Evolutionary conservation across 164 flowering plant species (phyloP), one percentile per base, ranked within the genome.

Genomic region (Vitis amurensis): DNA sequence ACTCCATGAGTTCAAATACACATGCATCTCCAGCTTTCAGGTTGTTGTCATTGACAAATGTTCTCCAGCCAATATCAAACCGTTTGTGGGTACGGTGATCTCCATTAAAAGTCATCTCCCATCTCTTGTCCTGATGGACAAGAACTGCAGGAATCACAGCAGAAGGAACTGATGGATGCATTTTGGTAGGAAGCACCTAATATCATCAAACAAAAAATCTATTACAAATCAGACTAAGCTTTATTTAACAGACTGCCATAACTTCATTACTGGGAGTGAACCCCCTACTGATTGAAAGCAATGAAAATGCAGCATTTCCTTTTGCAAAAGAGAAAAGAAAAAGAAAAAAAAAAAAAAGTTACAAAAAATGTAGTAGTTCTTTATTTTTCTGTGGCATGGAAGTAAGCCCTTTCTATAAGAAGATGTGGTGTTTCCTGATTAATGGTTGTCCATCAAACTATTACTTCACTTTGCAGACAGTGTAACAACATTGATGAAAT

Each of bases 11-110:
- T 61, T 87, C 88, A 75, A 87, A 82, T n/a, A 85, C 73, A 50
- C 83, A 78, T 15, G 75, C 85, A 79, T 87, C 88, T 56, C 87
- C 88, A 14, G 50, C 16, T 56, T 75, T 74, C 37, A 84, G 74
- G 31, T 72, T 59, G 30, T 82, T 85, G 55, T 82, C 87, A 1
- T 4, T 8, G 1, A 65, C 81, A 78, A 87, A 87, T 2, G 13
- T 2, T 19, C 8, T 81, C 90, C 87, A 82, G 9, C 59, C 15
- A 1, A 44, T 0, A 31, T 67, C 64, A 47, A 81, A 77, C 64
- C 64, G 56, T 64, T 77, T 75, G 51, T 31, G 11, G 2, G 3
- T 0, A 0, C 9, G 4, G 9, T 63, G 48, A n/a, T 60, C 60
- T 29, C 80, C 78, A 14, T 9, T 12, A 69, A 71, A 84, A 23